Percentiles rank a stretch among this genome's conserved stretches.
phyloP scores from a whole-genome alignment of 208 protist genomes.

The Wallacemonas sp. region DNA sequence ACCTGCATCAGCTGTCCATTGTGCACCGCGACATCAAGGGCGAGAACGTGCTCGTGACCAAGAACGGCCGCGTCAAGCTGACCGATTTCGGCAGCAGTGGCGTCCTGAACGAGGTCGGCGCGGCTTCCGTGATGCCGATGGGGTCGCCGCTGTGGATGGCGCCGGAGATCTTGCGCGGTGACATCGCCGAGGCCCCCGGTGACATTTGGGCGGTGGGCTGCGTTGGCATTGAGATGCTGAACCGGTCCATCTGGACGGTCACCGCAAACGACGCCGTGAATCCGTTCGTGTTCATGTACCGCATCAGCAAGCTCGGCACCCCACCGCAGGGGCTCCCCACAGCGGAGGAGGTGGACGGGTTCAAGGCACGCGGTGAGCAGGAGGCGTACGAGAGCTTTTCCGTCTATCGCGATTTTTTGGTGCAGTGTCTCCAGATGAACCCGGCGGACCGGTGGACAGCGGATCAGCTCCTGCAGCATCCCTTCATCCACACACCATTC shows the following conservation, averaged over 20 bases:
- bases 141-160: conserved; percentile 84
- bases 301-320: conserved; percentile 37
- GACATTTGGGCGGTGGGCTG: conserved; percentile 86
- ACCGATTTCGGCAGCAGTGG: conserved; percentile 80
- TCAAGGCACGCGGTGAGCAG: conserved; percentile 13
- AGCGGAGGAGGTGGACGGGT: conserved; percentile 36
- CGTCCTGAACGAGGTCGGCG: conserved; percentile 17
- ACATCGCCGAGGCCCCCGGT: conserved; percentile 19
- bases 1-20: conserved; percentile 75
- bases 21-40: conserved; percentile 85
- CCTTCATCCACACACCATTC: conserved; percentile 47
- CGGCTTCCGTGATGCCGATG: conserved; percentile 26
- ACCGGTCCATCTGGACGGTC: conserved; percentile 50
- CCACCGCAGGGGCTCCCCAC: conserved; percentile 55
- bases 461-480: conserved; percentile 43
- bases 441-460: conserved; percentile 50
- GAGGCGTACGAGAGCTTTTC: conserved; percentile 35
- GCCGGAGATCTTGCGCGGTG: conserved; percentile 64
- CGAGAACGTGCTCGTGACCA: conserved; percentile 80
- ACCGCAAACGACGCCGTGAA: conserved; percentile 21
- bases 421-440: conserved; percentile 43
- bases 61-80: conserved; percentile 68
- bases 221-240: conserved; percentile 79
- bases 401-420: conserved; percentile 61
- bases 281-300: conserved; percentile 55